Base-by-base conservation (phyloP, 345 rosid genomes). In the Camelina neglecta region DNA sequence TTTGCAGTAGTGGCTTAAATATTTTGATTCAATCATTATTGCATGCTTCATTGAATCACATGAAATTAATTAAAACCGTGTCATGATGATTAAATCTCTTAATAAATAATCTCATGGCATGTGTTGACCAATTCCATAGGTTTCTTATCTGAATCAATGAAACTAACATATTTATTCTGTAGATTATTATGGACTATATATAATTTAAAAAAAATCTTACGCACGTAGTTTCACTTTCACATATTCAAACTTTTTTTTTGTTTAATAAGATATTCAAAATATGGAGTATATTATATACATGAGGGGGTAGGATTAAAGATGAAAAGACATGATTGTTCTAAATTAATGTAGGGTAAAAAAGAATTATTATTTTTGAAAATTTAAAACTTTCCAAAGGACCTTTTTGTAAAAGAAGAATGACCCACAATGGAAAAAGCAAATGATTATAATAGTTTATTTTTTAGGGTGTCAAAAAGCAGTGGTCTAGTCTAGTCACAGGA, bases 271-370 rank as follows among this genome's bases (percentile, higher is more conserved):
- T 39, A 24, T 67, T 58, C 53, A 50, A 60, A 50, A 9, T 23
- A 47, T 48, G 31, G 31, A 35, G 8, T 65, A 35, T 48, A 60
- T 39, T 50, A 11, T 51, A 53, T 50, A 49, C 12, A 18, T 62
- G 60, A 71, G 75, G 39, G 39, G 49, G 68, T 77, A 65, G 57
- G 68, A 65, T 77, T 58, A 56, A 57, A 77, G 75, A 64, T 48
- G 76, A 77, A 71, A 71, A 77, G 68, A 71, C 76, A 77, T 71
- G 41, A 77, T 71, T 77, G 81, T 31, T 71, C 15, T 48, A 65
- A 71, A 77, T 8, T 57, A 36, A 39, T 71, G 48, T 58, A 70
- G 39, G 76, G 67, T 26, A 38, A 56, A 20, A 57, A 71, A 39
- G 45, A 77, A 49, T 36, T 39, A 56, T 11, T 26, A 26, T 57